Evolutionary conservation across 2,329 filamentous ascomycete species (phyloP).

Genomic region (Trichoderma sp.): DNA sequence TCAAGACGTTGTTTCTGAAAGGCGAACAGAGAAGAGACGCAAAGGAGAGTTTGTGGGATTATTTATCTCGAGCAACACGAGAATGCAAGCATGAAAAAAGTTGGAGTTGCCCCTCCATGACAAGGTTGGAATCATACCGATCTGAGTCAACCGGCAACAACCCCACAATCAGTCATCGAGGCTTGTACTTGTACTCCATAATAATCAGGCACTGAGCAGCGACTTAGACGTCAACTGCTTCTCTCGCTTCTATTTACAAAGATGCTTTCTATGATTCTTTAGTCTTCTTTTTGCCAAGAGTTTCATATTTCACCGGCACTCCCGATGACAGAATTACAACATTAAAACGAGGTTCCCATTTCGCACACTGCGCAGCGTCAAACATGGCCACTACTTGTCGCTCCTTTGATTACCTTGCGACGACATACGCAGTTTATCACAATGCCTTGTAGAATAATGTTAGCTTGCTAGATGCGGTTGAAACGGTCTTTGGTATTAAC

Average conservation of each 20-base stretch:
- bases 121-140: neutral
- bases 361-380: neutral
- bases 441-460: neutral
- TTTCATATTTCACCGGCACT: neutral
- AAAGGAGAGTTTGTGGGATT: neutral
- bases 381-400: neutral
- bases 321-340: neutral
- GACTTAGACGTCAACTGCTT: neutral
- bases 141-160: slow-evolving; percentile 22
- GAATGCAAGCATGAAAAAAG: neutral
- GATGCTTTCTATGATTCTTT: neutral
- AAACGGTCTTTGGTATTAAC: neutral
- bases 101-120: slow-evolving; percentile 8
- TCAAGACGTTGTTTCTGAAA: neutral
- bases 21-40: neutral
- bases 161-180: slow-evolving; percentile 4
- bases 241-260: neutral
- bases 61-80: neutral
- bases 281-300: neutral
- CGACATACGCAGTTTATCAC: no score
- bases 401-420: neutral
- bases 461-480: neutral
- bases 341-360: neutral
- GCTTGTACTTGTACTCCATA: neutral
- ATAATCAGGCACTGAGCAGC: neutral